Percentiles rank a stretch among this genome's conserved stretches.
Conservation (phyloP, 257 asterid genomes). For the Solanum clarkiae region DNA sequence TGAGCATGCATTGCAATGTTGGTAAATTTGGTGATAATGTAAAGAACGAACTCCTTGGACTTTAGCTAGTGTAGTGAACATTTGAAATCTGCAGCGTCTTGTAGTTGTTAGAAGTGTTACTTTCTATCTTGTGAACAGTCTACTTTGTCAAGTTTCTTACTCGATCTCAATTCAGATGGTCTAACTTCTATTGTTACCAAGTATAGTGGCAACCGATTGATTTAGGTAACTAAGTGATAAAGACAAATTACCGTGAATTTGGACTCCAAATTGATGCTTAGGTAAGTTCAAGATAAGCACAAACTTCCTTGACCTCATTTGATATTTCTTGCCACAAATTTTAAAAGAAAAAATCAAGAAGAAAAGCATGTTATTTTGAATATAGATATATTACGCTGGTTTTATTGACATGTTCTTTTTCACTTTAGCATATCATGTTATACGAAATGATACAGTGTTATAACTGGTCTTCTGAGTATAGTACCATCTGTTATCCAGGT, state of each 20-base stretch:
- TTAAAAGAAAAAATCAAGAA: not conserved
- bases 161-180: not conserved
- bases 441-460: not conserved
- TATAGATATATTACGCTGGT: not conserved
- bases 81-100: not conserved
- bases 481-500: conserved; percentile 33
- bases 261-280: not conserved
- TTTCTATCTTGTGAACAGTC: not conserved
- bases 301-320: not conserved
- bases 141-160: not conserved
- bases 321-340: not conserved
- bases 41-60: not conserved
- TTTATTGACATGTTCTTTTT: not conserved
- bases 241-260: not conserved
- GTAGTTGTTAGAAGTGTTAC: not conserved
- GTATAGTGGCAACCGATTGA: not conserved
- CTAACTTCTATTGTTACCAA: not conserved
- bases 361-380: not conserved
- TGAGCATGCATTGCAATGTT: not conserved
- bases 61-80: not conserved
- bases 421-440: not conserved
- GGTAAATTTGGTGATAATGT: not conserved
- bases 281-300: not conserved
- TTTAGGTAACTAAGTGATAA: not conserved
- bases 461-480: not conserved